A percentile compares a stretch with the other conserved stretches of the same genome.
phyloP scores from a whole-genome alignment of 192 early-diverging fungal genomes.

The Coemansia sp. region DNA sequence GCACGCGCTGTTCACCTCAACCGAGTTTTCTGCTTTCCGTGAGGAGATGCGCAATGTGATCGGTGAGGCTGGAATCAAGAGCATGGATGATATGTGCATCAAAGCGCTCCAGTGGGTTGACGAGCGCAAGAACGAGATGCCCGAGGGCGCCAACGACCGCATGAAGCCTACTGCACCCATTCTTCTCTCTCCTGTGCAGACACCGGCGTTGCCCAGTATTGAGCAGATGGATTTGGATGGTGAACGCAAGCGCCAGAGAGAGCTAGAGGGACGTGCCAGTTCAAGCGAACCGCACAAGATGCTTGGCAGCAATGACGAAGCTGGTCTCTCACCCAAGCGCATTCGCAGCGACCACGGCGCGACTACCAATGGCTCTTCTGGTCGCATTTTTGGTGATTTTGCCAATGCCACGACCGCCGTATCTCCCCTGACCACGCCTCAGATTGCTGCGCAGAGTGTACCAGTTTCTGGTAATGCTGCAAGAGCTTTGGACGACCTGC shows the following conservation, averaged over 20 bases:
- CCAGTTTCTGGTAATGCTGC: neutral
- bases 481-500: constrained; percentile 23
- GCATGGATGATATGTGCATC: constrained; percentile 13
- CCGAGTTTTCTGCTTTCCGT: constrained; percentile 27
- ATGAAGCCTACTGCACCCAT: constrained; percentile 30
- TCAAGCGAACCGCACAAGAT: neutral
- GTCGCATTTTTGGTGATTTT: constrained; percentile 4
- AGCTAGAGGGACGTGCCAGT: neutral
- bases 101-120: constrained; percentile 16
- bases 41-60: constrained; percentile 25
- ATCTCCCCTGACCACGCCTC: neutral
- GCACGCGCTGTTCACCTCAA: constrained; percentile 29
- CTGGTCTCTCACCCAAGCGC: neutral
- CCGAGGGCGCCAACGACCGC: constrained; percentile 18
- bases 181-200: neutral
- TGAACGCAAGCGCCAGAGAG: constrained; percentile 18
- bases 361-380: neutral
- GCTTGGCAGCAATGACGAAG: neutral
- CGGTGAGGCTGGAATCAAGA: constrained; percentile 21
- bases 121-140: constrained; percentile 20
- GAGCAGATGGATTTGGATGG: constrained; percentile 5
- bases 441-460: neutral
- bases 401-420: neutral
- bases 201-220: neutral
- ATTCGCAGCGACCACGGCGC: neutral